A percentile compares a stretch with the other conserved stretches of the same genome.
Evolutionary conservation across 495 filamentous ascomycete genomes (phyloP).

Genomic region (Penicillium daleae): DNA sequence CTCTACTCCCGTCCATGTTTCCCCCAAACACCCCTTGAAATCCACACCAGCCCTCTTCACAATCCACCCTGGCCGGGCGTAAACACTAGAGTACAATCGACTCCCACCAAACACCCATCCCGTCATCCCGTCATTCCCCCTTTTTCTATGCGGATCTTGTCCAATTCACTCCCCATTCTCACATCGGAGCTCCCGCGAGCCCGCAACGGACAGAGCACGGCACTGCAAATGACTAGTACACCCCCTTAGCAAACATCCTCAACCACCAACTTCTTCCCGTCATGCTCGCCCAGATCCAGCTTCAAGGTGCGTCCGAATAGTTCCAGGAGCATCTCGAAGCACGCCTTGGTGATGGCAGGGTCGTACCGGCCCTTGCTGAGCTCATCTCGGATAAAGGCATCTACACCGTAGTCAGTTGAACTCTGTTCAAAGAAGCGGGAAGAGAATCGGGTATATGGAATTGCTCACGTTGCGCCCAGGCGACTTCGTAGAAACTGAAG

Average conservation of each 20-base stretch:
- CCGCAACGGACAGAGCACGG: neutral
- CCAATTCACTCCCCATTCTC: neutral
- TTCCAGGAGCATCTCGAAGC: slow-evolving; percentile 90
- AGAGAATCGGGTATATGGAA: neutral
- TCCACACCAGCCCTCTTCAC: neutral
- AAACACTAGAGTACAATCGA: neutral
- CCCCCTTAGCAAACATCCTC: slow-evolving; percentile 60
- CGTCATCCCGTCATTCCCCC: neutral
- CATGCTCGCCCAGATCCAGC: slow-evolving; percentile 69
- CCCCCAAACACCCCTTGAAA: slow-evolving; percentile 1
- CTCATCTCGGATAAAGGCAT: slow-evolving; percentile 97
- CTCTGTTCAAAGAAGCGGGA: neutral
- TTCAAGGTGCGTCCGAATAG: slow-evolving; percentile 79
- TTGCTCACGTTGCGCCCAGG: slow-evolving; percentile 82
- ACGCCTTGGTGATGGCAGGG: slow-evolving; percentile 81
- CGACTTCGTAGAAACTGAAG: slow-evolving; percentile 86
- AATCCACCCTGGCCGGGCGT: neutral
- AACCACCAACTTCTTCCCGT: slow-evolving; percentile 52
- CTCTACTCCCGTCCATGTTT: neutral
- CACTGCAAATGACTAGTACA: neutral
- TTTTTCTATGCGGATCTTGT: slow-evolving; percentile 5
- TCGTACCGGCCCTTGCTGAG: slow-evolving; percentile 92
- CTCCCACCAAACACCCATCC: neutral
- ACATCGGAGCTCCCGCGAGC: slow-evolving; percentile 3
- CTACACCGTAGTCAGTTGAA: slow-evolving; percentile 26